Evolutionary conservation across 352 stramenopile species (phyloP).

Genomic region (Aphanomyces invadans): DNA sequence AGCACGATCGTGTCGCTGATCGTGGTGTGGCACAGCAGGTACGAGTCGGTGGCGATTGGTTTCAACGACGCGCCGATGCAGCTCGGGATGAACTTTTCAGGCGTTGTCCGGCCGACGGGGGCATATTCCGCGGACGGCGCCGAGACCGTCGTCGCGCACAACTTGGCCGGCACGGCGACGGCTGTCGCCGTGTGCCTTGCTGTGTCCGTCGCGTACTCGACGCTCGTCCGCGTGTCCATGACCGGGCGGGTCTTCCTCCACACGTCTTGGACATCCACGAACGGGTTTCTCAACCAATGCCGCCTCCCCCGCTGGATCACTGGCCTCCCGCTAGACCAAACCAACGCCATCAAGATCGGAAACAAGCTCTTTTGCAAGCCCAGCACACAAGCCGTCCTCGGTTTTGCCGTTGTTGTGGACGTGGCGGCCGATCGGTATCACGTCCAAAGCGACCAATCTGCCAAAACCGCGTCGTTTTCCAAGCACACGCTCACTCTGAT

Average conservation of each 20-base stretch:
- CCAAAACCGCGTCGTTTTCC: background rate
- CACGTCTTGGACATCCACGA: background rate
- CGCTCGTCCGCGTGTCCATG: background rate
- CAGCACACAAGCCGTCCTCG: conserved; percentile 7
- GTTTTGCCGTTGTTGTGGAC: background rate
- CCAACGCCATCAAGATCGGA: conserved; percentile 1
- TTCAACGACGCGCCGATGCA: background rate
- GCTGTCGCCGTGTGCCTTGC: background rate
- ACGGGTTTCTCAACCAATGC: background rate
- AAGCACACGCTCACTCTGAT: background rate
- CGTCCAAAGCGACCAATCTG: background rate
- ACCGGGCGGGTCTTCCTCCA: background rate
- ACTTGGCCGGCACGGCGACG: background rate
- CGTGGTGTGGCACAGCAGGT: background rate
- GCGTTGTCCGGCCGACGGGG: background rate
- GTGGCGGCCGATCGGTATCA: background rate
- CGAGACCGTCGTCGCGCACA: background rate
- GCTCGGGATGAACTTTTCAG: conserved; percentile 2
- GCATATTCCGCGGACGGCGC: background rate
- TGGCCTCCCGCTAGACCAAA: background rate
- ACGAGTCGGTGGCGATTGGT: background rate
- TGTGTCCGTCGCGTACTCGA: background rate
- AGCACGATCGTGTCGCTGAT: background rate
- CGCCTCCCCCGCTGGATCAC: background rate
- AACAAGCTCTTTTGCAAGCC: conserved; percentile 16